phyloP scores from a whole-genome alignment of 139 green algal species.

The Chlamydomonas sp. region DNA sequence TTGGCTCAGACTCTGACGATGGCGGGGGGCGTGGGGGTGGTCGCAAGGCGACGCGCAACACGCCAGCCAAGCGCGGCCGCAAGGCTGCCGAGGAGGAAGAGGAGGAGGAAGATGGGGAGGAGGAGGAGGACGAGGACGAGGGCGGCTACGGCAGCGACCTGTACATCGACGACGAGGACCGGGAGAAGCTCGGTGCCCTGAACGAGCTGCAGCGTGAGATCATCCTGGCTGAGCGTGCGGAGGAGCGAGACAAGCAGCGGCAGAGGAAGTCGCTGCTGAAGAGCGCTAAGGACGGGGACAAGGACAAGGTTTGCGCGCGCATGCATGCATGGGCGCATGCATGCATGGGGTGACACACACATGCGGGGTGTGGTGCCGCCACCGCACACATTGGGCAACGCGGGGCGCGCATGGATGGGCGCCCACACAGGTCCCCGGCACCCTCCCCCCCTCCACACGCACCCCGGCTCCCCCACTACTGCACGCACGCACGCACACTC shows the following conservation, averaged over 20 bases:
- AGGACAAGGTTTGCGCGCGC: too few relatives aligned
- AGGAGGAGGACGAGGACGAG: conserved; percentile 26
- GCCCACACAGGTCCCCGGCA: too few relatives aligned
- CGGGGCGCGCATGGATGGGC: too few relatives aligned
- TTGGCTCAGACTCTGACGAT: conserved; percentile 17
- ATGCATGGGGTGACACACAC: too few relatives aligned
- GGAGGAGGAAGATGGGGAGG: conserved; percentile 26
- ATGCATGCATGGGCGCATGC: too few relatives aligned
- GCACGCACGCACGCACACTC: too few relatives aligned
- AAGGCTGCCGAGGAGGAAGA: background rate
- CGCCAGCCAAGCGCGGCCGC: background rate
- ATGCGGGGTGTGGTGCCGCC: too few relatives aligned
- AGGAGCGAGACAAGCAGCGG: conserved; percentile 36
- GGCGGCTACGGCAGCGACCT: conserved; percentile 38
- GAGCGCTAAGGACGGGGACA: conserved; percentile 9
- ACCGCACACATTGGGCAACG: too few relatives aligned
- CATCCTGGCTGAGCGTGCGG: conserved; percentile 47
- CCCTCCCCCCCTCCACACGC: too few relatives aligned
- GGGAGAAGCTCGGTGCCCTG: conserved; percentile 41
- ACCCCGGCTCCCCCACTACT: too few relatives aligned
- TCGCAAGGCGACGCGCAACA: background rate
- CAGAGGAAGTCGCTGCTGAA: conserved; percentile 35
- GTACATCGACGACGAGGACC: conserved; percentile 52
- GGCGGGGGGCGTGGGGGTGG: background rate
- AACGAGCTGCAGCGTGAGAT: conserved; percentile 59